Evolutionary conservation across 306 rosid genomes (phyloP), one percentile per base, ranked within the genome.

Genomic region (Vigna mungo): DNA sequence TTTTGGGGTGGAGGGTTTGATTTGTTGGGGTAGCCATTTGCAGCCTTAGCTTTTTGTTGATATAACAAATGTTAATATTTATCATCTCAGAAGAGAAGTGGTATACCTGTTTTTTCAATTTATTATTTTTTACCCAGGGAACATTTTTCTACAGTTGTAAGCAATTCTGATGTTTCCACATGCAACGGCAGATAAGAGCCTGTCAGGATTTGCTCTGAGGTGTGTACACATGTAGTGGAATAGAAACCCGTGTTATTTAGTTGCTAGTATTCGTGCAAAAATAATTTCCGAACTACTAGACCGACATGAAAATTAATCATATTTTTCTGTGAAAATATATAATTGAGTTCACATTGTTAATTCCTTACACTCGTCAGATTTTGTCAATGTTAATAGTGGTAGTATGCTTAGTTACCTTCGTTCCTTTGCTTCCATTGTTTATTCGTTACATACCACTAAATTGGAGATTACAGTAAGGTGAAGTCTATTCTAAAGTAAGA

Each of bases 31-130:
- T 81, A 72, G 74, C 73, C 67, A 52, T 77, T 68, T 81, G 47
- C 74, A 61, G 65, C 84, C 84, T 66, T 65, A 65, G 74, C 66
- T 79, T 25, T 39, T 75, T 79, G 85, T 82, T 64, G 61, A 76
- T 82, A 82, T 76, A 18, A n/a, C 52, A 81, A 72, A 81, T 75
- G 53, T 44, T 71, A 77, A 56, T 64, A 71, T 75, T 51, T 20
- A 21, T 9, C 43, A 34, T 16, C 55, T 52, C 44, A 0, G 44
- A 43, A 2, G 49, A 69, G 66, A 56, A 36, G 66, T 17, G 16
- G 59, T 73, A 37, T 46, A 36, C 60, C 55, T 20, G 52, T 37
- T 23, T 7, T 39, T 83, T 51, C 12, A 41, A 53, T 66, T 58
- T 18, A 60, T 77, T 78, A 48, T 70, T 65, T 56, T 30, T 48